Evolutionary conservation across 192 early-diverging fungal genomes (phyloP).

Genomic region (Piromyces finnis): DNA sequence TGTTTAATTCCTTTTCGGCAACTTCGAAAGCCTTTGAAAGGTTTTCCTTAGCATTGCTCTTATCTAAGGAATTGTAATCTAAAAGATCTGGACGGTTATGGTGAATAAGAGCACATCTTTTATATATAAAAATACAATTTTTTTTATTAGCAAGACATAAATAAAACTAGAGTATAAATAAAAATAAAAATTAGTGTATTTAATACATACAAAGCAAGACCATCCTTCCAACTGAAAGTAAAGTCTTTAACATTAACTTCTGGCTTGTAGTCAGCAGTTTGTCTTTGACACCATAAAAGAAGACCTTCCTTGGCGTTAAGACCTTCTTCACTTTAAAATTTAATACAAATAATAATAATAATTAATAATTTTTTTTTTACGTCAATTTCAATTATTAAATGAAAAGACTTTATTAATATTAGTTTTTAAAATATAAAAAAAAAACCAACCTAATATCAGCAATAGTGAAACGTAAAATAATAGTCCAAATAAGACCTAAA

Average conservation of each 20-base stretch:
- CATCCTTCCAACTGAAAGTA: slow-evolving; percentile 83
- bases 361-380: too few species aligned
- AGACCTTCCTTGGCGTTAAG: slow-evolving; percentile 91
- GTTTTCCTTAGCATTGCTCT: slow-evolving; percentile 39
- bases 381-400: too few species aligned
- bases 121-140: neutral
- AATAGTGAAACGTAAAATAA: slow-evolving; percentile 93
- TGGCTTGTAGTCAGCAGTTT: slow-evolving; percentile 67
- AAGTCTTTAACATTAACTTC: slow-evolving; percentile 83
- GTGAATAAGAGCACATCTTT: slow-evolving; percentile 85
- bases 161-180: neutral
- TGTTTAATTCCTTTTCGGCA: slow-evolving; percentile 73
- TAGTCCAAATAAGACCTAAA: slow-evolving; percentile 90
- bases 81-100: slow-evolving; percentile 88
- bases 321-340: slow-evolving; percentile 63
- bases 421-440: neutral
- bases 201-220: slow-evolving; percentile 64
- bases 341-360: neutral
- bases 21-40: slow-evolving; percentile 87
- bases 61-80: slow-evolving; percentile 73
- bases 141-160: too few species aligned
- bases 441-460: slow-evolving; percentile 58
- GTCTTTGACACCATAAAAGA: slow-evolving; percentile 90
- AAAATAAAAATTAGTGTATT: too few species aligned
- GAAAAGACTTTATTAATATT: neutral